Percentiles rank a stretch among this genome's conserved stretches.
phyloP scores from a whole-genome alignment of 2,329 filamentous ascomycete species.

The Cercospora canescens region DNA sequence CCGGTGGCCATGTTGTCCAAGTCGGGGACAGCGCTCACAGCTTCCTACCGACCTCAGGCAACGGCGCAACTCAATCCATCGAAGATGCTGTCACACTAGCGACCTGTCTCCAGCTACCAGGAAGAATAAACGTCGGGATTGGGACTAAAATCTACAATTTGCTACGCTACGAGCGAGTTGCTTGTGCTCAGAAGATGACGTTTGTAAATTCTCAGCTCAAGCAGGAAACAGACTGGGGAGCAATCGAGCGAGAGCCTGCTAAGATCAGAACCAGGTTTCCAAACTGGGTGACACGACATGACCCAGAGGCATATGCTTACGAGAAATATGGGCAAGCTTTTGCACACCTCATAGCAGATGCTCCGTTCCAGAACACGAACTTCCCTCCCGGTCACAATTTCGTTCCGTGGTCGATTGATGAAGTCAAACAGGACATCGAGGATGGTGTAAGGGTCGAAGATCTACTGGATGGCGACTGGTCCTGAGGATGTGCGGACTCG shows the following conservation, averaged over 20 bases:
- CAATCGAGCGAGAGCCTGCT: slow-evolving; percentile 47
- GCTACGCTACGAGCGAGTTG: slow-evolving; percentile 30
- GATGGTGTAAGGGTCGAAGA: neutral
- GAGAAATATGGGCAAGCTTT: slow-evolving; percentile 33
- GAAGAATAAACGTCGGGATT: slow-evolving; percentile 40
- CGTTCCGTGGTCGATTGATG: neutral
- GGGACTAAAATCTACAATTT: slow-evolving; percentile 28
- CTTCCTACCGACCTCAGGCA: slow-evolving; percentile 55
- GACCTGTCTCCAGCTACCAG: slow-evolving; percentile 47
- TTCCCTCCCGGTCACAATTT: neutral
- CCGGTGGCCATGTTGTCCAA: slow-evolving; percentile 52
- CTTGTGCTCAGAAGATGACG: slow-evolving; percentile 21
- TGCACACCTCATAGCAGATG: neutral
- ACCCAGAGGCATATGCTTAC: slow-evolving; percentile 51
- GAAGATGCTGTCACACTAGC: slow-evolving; percentile 54
- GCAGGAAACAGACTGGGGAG: slow-evolving; percentile 54
- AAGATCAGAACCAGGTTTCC: slow-evolving; percentile 49
- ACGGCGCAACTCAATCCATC: slow-evolving; percentile 56
- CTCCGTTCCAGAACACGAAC: neutral
- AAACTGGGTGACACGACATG: slow-evolving; percentile 53
- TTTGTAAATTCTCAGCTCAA: slow-evolving; percentile 34
- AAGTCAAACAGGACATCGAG: neutral
- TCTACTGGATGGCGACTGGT: neutral
- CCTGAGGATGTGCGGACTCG: neutral
- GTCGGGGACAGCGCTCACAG: slow-evolving; percentile 58